Conservation (phyloP, 1,284 basidiomycete genomes). For the Laetiporus sulphureus region DNA sequence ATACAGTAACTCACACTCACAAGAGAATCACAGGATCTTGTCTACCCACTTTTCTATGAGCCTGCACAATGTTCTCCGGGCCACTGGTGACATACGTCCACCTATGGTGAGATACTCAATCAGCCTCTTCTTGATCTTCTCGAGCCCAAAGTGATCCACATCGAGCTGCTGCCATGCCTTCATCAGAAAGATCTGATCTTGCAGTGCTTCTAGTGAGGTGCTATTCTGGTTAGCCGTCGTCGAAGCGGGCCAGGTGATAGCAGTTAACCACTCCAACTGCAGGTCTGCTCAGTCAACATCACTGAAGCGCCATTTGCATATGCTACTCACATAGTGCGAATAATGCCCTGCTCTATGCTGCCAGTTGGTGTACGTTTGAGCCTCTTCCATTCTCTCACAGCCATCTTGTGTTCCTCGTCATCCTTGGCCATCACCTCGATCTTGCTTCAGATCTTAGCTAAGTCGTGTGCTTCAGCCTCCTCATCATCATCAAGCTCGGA, state of each 20-base stretch:
- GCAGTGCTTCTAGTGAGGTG: constrained; percentile 29
- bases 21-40: constrained; percentile 76
- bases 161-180: constrained; percentile 74
- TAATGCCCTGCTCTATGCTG: constrained; percentile 74
- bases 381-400: constrained; percentile 76
- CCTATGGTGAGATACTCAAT: constrained; percentile 86
- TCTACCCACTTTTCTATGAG: constrained; percentile 79
- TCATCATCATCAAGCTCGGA: constrained; percentile 70
- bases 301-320: constrained; percentile 1
- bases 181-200: constrained; percentile 50
- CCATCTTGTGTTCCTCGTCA: constrained; percentile 74
- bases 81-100: constrained; percentile 89
- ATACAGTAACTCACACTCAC: constrained; percentile 37
- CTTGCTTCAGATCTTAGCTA: constrained; percentile 72
- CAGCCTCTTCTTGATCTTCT: constrained; percentile 85
- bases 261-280: constrained; percentile 81
- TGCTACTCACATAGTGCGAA: constrained; percentile 61
- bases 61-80: constrained; percentile 84
- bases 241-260: constrained; percentile 66
- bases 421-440: constrained; percentile 76
- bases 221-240: constrained; percentile 14
- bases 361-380: constrained; percentile 69
- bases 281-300: constrained; percentile 16
- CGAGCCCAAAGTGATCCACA: constrained; percentile 83
- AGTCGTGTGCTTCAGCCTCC: constrained; percentile 69